Conservation (phyloP, 2,329 filamentous ascomycete genomes). For the Cladorrhinum sp. region DNA sequence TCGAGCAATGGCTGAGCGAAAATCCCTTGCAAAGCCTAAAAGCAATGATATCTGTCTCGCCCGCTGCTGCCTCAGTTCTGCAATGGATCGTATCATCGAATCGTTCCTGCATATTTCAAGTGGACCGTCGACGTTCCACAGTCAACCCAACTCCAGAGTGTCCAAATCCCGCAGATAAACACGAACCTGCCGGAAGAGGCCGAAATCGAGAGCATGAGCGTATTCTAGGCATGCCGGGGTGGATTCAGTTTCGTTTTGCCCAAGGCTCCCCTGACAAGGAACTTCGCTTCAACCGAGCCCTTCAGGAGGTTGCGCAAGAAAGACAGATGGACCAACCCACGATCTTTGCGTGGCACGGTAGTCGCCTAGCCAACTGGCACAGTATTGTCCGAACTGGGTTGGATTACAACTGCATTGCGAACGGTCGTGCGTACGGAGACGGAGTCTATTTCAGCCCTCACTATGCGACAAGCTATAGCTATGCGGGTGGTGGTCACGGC, state of each 20-base stretch:
- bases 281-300: conserved; percentile 63
- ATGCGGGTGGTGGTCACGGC: conserved; percentile 34
- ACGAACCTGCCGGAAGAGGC: conserved; percentile 16
- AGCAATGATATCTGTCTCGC: conserved; percentile 54
- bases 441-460: conserved; percentile 76
- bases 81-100: conserved; percentile 91
- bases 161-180: neutral
- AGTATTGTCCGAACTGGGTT: conserved; percentile 81
- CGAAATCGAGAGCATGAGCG: conserved; percentile 43
- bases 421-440: conserved; percentile 72
- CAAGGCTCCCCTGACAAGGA: conserved; percentile 90
- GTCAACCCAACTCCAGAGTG: neutral
- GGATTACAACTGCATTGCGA: conserved; percentile 58
- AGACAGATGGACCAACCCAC: conserved; percentile 54
- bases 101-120: conserved; percentile 77
- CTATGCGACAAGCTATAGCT: conserved; percentile 54
- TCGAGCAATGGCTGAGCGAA: conserved; percentile 48
- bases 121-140: conserved; percentile 42
- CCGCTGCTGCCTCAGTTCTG: conserved; percentile 64
- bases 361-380: conserved; percentile 76
- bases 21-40: conserved; percentile 41
- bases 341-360: conserved; percentile 86
- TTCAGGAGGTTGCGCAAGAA: conserved; percentile 43
- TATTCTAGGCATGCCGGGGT: conserved; percentile 61
- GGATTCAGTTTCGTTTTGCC: conserved; percentile 80